phyloP scores from a whole-genome alignment of 352 stramenopile genomes.

The Phytopythium aichiense region DNA sequence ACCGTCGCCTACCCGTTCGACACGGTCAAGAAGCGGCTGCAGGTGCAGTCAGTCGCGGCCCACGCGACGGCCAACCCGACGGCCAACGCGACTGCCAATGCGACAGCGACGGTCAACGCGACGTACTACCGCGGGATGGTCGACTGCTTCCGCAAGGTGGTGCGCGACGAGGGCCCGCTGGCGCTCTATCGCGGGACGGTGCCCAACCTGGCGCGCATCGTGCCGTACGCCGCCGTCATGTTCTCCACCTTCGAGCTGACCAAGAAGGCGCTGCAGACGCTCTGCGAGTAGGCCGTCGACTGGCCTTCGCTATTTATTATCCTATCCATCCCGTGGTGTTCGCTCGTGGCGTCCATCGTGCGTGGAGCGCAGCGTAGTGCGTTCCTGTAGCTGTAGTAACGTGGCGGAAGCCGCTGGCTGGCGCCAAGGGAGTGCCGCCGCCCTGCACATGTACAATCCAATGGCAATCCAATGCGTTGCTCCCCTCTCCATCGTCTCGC shows the following conservation, averaged over 20 bases:
- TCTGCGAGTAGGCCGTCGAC: conserved; percentile 7
- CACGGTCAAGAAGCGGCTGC: conserved; percentile 80
- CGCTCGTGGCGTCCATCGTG: background rate
- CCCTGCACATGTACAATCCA: background rate
- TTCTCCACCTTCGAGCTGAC: conserved; percentile 82
- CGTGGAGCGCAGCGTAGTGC: background rate
- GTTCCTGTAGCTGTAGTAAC: background rate
- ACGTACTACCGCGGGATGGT: conserved; percentile 63
- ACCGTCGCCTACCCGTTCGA: conserved; percentile 86
- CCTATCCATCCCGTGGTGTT: background rate
- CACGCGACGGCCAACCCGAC: conserved; percentile 14
- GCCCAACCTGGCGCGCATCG: conserved; percentile 75
- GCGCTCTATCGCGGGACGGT: conserved; percentile 74
- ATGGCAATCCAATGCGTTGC: background rate
- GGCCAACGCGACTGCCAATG: conserved; percentile 4
- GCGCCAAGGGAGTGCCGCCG: background rate
- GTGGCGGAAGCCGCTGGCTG: background rate
- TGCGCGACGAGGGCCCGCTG: conserved; percentile 60
- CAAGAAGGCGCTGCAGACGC: conserved; percentile 55
- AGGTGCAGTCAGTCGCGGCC: conserved; percentile 26
- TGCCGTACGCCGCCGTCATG: conserved; percentile 80
- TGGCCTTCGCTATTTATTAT: conserved; percentile 9
- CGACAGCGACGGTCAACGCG: conserved; percentile 10
- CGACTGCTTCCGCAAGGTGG: conserved; percentile 71
- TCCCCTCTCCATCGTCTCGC: background rate